phyloP scores from a whole-genome alignment of 2,329 filamentous ascomycete genomes.

The Trichoderma asperellum region DNA sequence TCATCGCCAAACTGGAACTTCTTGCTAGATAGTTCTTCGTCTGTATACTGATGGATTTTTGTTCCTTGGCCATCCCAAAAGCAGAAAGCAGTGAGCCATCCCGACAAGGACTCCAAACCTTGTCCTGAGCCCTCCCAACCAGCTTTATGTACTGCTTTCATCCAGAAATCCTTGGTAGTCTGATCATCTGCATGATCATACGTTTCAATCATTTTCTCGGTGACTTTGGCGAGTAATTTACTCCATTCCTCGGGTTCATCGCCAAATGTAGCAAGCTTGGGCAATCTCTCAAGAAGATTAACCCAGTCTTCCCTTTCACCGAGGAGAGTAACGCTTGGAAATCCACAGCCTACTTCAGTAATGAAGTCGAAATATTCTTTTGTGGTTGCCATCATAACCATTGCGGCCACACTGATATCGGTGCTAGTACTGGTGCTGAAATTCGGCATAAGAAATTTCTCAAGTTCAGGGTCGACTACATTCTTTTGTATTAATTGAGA shows the following conservation, averaged over 20 bases:
- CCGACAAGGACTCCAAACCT: slow-evolving; percentile 18
- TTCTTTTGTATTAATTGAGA: not conserved
- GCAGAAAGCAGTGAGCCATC: slow-evolving; percentile 32
- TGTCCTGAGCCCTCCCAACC: slow-evolving; percentile 24
- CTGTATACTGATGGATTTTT: not conserved
- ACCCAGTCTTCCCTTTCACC: slow-evolving; percentile 29
- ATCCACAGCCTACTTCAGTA: slow-evolving; percentile 24
- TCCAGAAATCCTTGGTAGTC: slow-evolving; percentile 31
- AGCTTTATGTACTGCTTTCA: slow-evolving; percentile 30
- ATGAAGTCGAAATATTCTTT: slow-evolving; percentile 30
- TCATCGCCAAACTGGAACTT: not conserved
- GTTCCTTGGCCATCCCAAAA: slow-evolving; percentile 28
- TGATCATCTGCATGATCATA: slow-evolving; percentile 29
- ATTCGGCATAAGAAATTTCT: slow-evolving; percentile 23
- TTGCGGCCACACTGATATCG: slow-evolving; percentile 25
- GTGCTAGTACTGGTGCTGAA: slow-evolving; percentile 25
- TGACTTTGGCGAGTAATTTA: slow-evolving; percentile 2
- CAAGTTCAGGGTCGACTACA: not conserved
- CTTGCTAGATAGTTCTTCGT: not conserved
- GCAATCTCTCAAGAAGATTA: slow-evolving; percentile 13
- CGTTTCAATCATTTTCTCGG: slow-evolving; percentile 29
- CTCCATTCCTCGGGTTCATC: slow-evolving; percentile 16
- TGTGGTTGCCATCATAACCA: slow-evolving; percentile 30
- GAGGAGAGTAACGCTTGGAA: slow-evolving; percentile 22
- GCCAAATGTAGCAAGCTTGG: slow-evolving; percentile 1